Evolutionary conservation across 352 stramenopile genomes (phyloP), one percentile per base, ranked within the genome.

Genomic region (Sclerospora graminicola): DNA sequence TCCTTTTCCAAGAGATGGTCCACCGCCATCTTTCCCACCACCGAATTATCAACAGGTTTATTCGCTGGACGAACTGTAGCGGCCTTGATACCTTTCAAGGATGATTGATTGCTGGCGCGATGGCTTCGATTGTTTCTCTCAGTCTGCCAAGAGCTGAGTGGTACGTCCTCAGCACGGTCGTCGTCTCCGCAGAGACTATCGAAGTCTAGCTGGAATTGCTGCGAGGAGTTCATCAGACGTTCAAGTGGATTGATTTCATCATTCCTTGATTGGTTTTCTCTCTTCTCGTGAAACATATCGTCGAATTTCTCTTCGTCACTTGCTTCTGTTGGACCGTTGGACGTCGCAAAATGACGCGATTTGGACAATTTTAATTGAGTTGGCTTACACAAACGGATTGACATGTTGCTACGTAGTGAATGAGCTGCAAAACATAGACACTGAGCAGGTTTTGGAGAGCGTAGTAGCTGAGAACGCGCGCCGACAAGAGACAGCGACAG

Each of bases 181-280:
- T 55, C 40, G 0, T 61, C 40, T 4, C 61, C 45, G 3, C 56
- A 44, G 5, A 48, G 60, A 1, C 34, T 48, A 13, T 49, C 62
- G 45, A 58, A 60, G 4, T 70, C 49, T 23, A 71, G 18, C 23
- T 51, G 70, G 54, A 83, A 89, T 30, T 82, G 50, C 51, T 82
- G 58, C 47, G 70, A 80, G 54, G 82, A 65, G 45, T 78, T 69
- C 51, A 86, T 27, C 20, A 89, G 57, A 6, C 69, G 69, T 50
- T 86, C 71, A 1, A 89, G 75, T 19, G 73, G 66, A 54, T 63
- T 84, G 48, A 77, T 21, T 8, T 69, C 57, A 10, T 51, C 53
- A 31, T 74, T 45, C 13, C 41, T 34, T 35, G 27, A 24, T 42
- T 44, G 11, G 0, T 39, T 27, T 9, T 24, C 1, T 8, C 30